Percentiles rank a stretch among this genome's conserved stretches.
These are phyloP conservation scores for Neltuma alba DNA, from an alignment of 306 rosid species.

Conservation along the genomic window DNA sequence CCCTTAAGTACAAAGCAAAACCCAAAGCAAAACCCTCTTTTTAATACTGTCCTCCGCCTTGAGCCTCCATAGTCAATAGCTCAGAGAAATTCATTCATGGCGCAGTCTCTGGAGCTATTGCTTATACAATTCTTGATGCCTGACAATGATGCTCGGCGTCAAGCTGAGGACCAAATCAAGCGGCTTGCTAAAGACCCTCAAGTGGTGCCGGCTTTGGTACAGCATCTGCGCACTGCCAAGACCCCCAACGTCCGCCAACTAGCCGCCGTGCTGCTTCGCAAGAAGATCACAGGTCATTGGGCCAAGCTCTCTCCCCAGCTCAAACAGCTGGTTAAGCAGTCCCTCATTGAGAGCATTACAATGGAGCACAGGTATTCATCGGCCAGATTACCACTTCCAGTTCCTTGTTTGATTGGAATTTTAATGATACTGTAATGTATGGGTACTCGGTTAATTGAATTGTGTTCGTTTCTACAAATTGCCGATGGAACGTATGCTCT, in stretches of 20 bases:
- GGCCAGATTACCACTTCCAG: neutral
- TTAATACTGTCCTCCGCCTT: neutral
- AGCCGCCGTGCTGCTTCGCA: slow-evolving; percentile 92
- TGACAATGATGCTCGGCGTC: slow-evolving; percentile 97
- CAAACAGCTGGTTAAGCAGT: slow-evolving; percentile 78
- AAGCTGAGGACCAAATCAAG: slow-evolving; percentile 97
- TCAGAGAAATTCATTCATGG: slow-evolving; percentile 45
- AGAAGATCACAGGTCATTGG: slow-evolving; percentile 99
- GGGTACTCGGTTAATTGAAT: neutral
- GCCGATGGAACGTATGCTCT: neutral
- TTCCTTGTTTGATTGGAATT: neutral
- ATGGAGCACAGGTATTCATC: slow-evolving; percentile 76
- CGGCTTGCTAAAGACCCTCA: slow-evolving; percentile 89
- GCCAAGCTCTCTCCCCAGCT: slow-evolving; percentile 82
- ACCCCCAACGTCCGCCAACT: slow-evolving; percentile 96
- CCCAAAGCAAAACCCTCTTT: slow-evolving; percentile 30
- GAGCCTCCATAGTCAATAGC: neutral
- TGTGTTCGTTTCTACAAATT: neutral
- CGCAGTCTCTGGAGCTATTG: slow-evolving; percentile 91
- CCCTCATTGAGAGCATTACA: slow-evolving; percentile 84
- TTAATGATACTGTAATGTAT: neutral
- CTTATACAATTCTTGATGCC: slow-evolving; percentile 96
- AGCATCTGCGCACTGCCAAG: slow-evolving; percentile 93
- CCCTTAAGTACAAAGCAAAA: slow-evolving; percentile 42
- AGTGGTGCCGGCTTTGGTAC: slow-evolving; percentile 89